phyloP scores from a whole-genome alignment of 495 filamentous ascomycete species.

The Daldinia grandis region DNA sequence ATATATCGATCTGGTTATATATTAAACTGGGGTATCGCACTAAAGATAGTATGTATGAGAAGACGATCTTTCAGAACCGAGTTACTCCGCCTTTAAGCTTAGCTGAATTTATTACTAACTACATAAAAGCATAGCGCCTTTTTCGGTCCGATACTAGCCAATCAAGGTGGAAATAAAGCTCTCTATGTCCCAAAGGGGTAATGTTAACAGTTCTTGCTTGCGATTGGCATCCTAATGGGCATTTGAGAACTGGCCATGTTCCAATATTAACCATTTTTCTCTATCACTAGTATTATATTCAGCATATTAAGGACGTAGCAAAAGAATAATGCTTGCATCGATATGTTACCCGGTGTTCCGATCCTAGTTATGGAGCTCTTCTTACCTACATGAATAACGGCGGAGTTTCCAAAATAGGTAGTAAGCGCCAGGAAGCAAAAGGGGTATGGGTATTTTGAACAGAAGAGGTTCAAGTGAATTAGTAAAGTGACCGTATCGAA shows the following conservation, averaged over 20 bases:
- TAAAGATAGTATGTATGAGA: background rate
- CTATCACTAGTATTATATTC: too few species aligned
- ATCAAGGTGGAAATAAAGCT: background rate
- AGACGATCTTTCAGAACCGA: background rate
- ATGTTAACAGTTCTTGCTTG: background rate
- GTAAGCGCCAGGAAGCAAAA: background rate
- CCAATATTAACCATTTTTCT: too few species aligned
- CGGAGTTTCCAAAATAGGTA: background rate
- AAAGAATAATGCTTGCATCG: too few species aligned
- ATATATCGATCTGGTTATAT: background rate
- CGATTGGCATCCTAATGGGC: background rate
- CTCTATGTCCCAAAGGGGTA: background rate
- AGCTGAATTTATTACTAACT: background rate
- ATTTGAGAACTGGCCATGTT: background rate
- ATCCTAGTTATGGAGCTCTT: background rate
- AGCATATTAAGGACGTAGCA: too few species aligned
- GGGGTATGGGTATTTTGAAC: too few species aligned
- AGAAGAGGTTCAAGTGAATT: too few species aligned
- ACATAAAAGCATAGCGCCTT: background rate
- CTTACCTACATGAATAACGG: background rate
- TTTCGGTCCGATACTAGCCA: slow-evolving; percentile 4
- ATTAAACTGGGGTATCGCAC: background rate
- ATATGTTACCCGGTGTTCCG: background rate
- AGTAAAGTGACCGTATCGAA: too few species aligned
- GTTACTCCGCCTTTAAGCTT: slow-evolving; percentile 4